Conservation (phyloP, 345 rosid species). For the Salix caprea region DNA sequence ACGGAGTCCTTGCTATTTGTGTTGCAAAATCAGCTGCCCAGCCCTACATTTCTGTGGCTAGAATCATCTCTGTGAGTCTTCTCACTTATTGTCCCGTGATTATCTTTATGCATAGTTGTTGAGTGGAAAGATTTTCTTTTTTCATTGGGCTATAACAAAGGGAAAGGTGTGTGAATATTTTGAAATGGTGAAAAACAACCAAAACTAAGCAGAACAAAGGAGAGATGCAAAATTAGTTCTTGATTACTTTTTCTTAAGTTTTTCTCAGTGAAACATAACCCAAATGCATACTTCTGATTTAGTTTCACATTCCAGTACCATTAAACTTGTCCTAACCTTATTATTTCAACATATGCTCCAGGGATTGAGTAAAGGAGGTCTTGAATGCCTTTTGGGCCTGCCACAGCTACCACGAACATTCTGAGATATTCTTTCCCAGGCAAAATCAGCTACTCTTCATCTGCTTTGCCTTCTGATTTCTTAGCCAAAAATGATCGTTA, state of each 20-base stretch:
- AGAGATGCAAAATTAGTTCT: background rate
- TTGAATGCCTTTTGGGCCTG: background rate
- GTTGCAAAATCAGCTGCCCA: conserved; percentile 44
- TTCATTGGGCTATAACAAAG: background rate
- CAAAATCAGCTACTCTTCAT: background rate
- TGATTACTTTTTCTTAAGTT: background rate
- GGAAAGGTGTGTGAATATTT: too few species aligned
- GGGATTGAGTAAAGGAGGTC: background rate
- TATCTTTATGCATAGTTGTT: background rate
- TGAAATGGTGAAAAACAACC: background rate
- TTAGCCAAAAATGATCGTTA: conserved; percentile 9
- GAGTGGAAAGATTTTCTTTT: background rate
- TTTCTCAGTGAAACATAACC: background rate
- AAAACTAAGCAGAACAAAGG: background rate
- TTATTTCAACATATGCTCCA: background rate
- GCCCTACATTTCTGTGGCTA: conserved; percentile 52
- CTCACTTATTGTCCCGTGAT: background rate
- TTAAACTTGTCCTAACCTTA: background rate
- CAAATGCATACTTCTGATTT: background rate
- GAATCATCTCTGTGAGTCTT: conserved; percentile 53
- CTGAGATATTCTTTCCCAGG: background rate
- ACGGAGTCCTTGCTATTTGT: conserved; percentile 59
- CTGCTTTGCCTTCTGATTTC: background rate
- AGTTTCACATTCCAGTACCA: background rate
- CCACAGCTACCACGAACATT: background rate